Percentiles rank a stretch among this genome's conserved stretches.
These are phyloP conservation scores for Toxoplasma gondii DNA, from an alignment of 169 alveolate genomes.

Conservation along the genomic window DNA sequence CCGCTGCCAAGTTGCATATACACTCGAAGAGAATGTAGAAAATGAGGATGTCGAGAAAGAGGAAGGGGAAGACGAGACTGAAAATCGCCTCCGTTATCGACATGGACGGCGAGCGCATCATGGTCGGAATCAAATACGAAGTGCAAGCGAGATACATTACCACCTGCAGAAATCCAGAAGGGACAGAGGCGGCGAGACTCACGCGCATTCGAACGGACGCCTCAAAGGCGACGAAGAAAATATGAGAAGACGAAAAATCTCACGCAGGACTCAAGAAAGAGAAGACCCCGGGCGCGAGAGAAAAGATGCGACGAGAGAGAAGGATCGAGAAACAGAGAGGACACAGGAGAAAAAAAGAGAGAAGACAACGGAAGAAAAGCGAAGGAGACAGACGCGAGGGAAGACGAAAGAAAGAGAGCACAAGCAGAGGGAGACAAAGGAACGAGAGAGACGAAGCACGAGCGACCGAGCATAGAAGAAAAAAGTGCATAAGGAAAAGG, in stretches of 20 bases:
- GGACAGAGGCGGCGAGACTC: background rate
- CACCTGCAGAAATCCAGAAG: slow-evolving; percentile 26
- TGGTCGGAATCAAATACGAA: slow-evolving; percentile 66
- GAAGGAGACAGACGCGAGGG: background rate
- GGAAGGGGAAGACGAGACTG: slow-evolving; percentile 70
- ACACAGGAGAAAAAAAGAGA: slow-evolving; percentile 11
- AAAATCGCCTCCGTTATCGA: slow-evolving; percentile 59
- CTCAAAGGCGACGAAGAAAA: background rate
- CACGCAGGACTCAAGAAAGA: too few species aligned
- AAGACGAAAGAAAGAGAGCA: background rate
- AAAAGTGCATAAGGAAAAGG: too few species aligned
- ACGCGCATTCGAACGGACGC: background rate
- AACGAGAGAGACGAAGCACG: background rate
- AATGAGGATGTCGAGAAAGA: slow-evolving; percentile 53
- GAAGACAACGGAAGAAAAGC: background rate
- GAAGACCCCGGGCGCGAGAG: too few species aligned
- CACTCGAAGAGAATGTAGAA: slow-evolving; percentile 80
- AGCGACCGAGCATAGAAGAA: background rate
- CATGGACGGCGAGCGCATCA: slow-evolving; percentile 51
- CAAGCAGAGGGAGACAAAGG: background rate
- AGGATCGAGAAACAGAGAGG: background rate
- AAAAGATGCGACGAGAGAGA: background rate
- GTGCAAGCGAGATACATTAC: slow-evolving; percentile 70
- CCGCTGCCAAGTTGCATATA: slow-evolving; percentile 80
- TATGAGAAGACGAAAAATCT: background rate